These are phyloP conservation scores for Thecaphora thlaspeos DNA, from an alignment of 1,284 basidiomycete species.

Conservation along the genomic window DNA sequence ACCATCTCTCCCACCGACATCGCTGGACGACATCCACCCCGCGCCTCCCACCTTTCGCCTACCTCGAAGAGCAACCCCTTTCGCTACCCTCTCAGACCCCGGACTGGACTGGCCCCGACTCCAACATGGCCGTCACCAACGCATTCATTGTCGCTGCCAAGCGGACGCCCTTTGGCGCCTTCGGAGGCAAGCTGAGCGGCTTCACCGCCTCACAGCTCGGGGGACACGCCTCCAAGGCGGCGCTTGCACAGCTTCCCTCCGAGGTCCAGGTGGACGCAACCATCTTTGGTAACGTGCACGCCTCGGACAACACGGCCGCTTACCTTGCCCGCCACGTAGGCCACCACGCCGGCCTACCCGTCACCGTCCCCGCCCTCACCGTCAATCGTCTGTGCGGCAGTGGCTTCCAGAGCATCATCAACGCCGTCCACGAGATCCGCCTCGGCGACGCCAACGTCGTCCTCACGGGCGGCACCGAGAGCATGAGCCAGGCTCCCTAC, in stretches of 20 bases:
- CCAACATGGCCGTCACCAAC: constrained; percentile 22
- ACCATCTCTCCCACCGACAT: no score
- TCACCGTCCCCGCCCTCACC: constrained; percentile 63
- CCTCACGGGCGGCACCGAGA: constrained; percentile 93
- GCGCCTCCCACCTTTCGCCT: no score
- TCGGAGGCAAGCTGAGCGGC: constrained; percentile 61
- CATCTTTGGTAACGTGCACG: constrained; percentile 55
- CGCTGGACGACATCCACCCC: no score
- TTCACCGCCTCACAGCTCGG: constrained; percentile 59
- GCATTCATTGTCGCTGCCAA: constrained; percentile 60
- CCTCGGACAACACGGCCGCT: constrained; percentile 67
- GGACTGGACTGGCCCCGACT: not conserved
- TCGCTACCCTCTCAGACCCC: no score
- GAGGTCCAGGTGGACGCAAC: constrained; percentile 59
- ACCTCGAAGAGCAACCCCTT: no score
- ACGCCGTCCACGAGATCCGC: constrained; percentile 85
- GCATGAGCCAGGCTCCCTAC: constrained; percentile 87
- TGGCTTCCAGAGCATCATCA: constrained; percentile 90
- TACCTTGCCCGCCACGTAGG: constrained; percentile 93
- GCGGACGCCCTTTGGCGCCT: constrained; percentile 64
- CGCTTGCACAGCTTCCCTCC: constrained; percentile 61
- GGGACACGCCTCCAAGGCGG: constrained; percentile 62
- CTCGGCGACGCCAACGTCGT: constrained; percentile 82
- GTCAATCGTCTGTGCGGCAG: constrained; percentile 85
- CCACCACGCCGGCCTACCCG: constrained; percentile 71